Evolutionary conservation across 192 early-diverging fungal genomes (phyloP).

Genomic region (Linnemannia exigua): DNA sequence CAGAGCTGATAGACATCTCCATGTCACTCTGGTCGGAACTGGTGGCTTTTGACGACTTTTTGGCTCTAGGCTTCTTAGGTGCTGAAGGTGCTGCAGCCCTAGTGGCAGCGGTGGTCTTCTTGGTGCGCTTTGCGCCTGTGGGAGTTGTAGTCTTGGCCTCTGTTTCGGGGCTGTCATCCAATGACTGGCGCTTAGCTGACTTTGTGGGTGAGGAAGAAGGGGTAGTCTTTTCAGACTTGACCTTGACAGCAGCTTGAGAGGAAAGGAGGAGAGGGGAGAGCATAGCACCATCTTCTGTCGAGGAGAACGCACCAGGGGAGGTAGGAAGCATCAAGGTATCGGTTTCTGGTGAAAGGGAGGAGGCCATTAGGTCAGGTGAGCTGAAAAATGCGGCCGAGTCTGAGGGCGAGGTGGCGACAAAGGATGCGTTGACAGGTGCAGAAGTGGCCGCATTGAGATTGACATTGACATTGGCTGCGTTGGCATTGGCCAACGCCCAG

Average conservation of each 20-base stretch:
- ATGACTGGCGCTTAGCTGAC: slow-evolving; percentile 44
- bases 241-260: slow-evolving; percentile 10
- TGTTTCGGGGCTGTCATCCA: slow-evolving; percentile 38
- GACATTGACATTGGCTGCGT: slow-evolving; percentile 19
- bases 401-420: slow-evolving; percentile 31
- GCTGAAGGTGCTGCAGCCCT: slow-evolving; percentile 23
- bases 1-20: slow-evolving; percentile 45
- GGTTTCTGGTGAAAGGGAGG: slow-evolving; percentile 39
- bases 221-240: slow-evolving; percentile 45
- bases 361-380: slow-evolving; percentile 49
- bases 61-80: slow-evolving; percentile 48
- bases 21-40: slow-evolving; percentile 53
- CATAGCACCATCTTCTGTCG: slow-evolving; percentile 34
- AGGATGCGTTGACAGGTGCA: neutral
- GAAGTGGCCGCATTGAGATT: neutral
- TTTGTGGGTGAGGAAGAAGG: slow-evolving; percentile 7
- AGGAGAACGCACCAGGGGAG: slow-evolving; percentile 43
- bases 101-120: slow-evolving; percentile 31
- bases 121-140: slow-evolving; percentile 39
- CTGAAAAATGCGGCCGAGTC: slow-evolving; percentile 53
- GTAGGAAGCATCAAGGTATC: slow-evolving; percentile 50
- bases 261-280: slow-evolving; percentile 40
- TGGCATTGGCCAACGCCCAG: slow-evolving; percentile 29
- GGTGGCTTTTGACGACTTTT: slow-evolving; percentile 34
- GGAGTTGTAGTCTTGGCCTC: slow-evolving; percentile 26